Base-by-base conservation (phyloP, 306 rosid genomes). In the Lathyrus oleraceus region DNA sequence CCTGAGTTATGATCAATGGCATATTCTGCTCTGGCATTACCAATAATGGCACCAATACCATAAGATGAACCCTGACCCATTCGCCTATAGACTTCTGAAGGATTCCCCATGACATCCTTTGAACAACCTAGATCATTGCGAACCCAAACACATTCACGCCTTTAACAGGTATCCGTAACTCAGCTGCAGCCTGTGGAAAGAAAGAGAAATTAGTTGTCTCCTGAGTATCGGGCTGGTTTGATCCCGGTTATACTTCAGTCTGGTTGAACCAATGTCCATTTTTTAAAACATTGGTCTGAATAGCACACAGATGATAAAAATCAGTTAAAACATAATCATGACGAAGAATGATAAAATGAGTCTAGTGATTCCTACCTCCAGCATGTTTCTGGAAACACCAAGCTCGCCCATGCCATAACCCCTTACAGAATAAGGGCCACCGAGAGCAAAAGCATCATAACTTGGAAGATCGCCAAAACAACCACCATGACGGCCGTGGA, bases 391-490 rank as follows among this genome's bases (percentile, higher is more conserved):
- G 6, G 97, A 90, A 3, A 97, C 95, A 1, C 97, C 99, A 47
- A 94, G 77, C 85, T 94, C 97, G 40, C 99, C 99, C 99, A 94
- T 91, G 81, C 83, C 87, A 79, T 94, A 94, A 65, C 99, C 99
- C 80, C 99, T 87, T 23, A 94, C 99, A 28, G 99, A 94, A 74
- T 94, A 94, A 66, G 99, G 99, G 4, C 99, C 99, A 1, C 99
- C 99, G 3, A 94, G 96, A 58, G 95, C 86, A 85, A 94, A 94
- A 71, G 99, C 96, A 71, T 94, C 99, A 36, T 94, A 94, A 64
- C 97, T 91, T 49, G 99, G 97, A 81, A 94, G 99, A 80, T 94
- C 97, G 32, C 99, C 99, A 2, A 91, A 91, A 82, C 99, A 94
- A 72, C 97, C 99, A 78, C 99, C 97, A 76, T 88, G 91, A 79